A percentile compares a stretch with the other conserved stretches of the same genome.
phyloP scores from a whole-genome alignment of 345 rosid genomes.

The Salix caprea region DNA sequence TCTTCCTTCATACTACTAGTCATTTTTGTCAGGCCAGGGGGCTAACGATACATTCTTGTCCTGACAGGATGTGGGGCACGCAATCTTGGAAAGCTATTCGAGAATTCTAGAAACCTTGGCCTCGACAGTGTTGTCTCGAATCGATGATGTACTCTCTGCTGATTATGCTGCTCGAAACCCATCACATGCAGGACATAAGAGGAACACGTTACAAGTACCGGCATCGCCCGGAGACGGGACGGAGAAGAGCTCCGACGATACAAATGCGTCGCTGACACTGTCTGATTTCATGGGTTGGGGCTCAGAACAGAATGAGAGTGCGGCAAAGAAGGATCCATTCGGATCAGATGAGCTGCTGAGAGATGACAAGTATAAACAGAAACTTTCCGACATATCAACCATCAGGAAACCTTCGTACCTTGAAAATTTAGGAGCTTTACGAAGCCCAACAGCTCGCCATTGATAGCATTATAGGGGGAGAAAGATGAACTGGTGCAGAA shows the following conservation, averaged over 20 bases:
- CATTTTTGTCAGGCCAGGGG: not conserved
- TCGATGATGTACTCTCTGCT: conserved; percentile 72
- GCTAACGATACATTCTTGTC: conserved; percentile 1
- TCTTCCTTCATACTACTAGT: too few relatives aligned
- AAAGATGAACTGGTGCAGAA: conserved; percentile 1
- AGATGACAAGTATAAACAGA: conserved; percentile 37
- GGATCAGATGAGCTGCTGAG: conserved; percentile 27
- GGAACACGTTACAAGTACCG: conserved; percentile 18
- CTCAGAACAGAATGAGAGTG: conserved; percentile 34
- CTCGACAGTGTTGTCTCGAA: conserved; percentile 63
- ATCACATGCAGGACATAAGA: conserved; percentile 32
- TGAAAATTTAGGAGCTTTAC: conserved; percentile 48
- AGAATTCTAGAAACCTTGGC: conserved; percentile 85
- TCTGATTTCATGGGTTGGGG: conserved; percentile 82
- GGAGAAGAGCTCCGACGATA: conserved; percentile 18
- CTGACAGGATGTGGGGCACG: conserved; percentile 78
- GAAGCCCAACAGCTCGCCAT: conserved; percentile 74
- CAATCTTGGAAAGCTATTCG: conserved; percentile 78
- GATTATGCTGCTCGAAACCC: conserved; percentile 58
- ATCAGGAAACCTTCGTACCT: conserved; percentile 60
- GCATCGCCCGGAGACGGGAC: not conserved
- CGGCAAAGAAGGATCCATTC: conserved; percentile 28
- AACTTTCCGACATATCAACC: conserved; percentile 38
- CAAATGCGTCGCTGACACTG: conserved; percentile 39
- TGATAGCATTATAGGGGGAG: conserved; percentile 12